Percentiles rank a stretch among this genome's conserved stretches.
Evolutionary conservation across 2,329 filamentous ascomycete species (phyloP).

Genomic region (Coleophoma eucalyptorum): DNA sequence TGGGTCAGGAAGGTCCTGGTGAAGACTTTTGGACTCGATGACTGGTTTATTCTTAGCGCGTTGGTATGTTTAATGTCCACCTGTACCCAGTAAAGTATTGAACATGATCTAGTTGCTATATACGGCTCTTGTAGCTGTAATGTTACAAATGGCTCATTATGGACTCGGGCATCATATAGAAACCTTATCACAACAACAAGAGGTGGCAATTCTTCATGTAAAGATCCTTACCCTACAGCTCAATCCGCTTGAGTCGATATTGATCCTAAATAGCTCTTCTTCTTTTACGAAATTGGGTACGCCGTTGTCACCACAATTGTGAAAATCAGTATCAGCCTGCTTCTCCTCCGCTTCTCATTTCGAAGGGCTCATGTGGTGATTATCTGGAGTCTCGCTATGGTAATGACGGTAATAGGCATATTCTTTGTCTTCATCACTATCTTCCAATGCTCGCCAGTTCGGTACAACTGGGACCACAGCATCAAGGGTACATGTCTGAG

Average conservation of each 20-base stretch:
- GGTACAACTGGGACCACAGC: neutral
- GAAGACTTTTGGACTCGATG: neutral
- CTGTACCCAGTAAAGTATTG: too few relatives aligned
- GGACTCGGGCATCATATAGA: too few relatives aligned
- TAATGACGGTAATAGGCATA: neutral
- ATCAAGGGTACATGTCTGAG: neutral
- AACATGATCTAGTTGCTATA: too few relatives aligned
- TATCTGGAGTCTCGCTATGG: neutral
- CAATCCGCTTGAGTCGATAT: too few relatives aligned
- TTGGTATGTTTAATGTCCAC: neutral
- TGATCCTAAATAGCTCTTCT: too few relatives aligned
- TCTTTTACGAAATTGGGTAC: neutral
- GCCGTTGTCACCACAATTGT: neutral
- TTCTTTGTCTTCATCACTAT: neutral
- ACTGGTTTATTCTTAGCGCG: neutral
- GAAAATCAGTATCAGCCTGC: neutral
- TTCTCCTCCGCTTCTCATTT: neutral
- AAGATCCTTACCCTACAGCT: too few relatives aligned
- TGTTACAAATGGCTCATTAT: too few relatives aligned
- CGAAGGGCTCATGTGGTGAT: neutral
- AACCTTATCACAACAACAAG: too few relatives aligned
- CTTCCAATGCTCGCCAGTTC: neutral
- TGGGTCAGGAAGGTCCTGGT: neutral
- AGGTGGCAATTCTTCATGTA: too few relatives aligned
- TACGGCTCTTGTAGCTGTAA: too few relatives aligned